Conservation (phyloP, 2,329 filamentous ascomycete species). For the Alternaria triticina region DNA sequence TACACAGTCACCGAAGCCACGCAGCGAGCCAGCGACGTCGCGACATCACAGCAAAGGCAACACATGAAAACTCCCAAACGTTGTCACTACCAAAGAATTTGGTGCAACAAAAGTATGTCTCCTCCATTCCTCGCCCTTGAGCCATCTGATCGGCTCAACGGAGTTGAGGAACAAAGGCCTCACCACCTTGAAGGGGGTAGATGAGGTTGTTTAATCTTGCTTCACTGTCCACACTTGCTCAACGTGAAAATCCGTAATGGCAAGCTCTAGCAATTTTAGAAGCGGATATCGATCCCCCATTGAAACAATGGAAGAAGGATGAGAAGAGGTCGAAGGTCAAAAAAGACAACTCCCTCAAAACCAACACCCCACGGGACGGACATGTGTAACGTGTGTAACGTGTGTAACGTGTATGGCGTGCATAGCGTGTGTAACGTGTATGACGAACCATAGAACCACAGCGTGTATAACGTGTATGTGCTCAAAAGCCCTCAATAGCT, state of each 20-base stretch:
- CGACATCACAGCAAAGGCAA: background rate
- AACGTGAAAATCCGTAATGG: slow-evolving; percentile 46
- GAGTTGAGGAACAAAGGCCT: slow-evolving; percentile 34
- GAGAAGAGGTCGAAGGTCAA: background rate
- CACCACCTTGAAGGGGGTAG: slow-evolving; percentile 35
- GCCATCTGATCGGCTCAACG: slow-evolving; percentile 32
- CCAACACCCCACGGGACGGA: background rate
- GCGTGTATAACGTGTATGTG: background rate
- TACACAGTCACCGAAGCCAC: background rate
- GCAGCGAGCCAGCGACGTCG: background rate
- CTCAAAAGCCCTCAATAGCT: slow-evolving; percentile 14
- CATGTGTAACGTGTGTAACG: slow-evolving; percentile 5
- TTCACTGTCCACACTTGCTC: slow-evolving; percentile 53
- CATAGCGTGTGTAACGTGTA: background rate
- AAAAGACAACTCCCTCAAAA: background rate
- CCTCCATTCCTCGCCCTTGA: slow-evolving; percentile 31
- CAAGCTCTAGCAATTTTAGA: slow-evolving; percentile 52
- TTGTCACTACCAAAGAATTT: background rate
- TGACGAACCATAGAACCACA: background rate
- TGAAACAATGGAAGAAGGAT: background rate
- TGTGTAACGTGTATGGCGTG: background rate
- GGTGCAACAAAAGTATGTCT: slow-evolving; percentile 27
- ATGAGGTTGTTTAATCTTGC: slow-evolving; percentile 42
- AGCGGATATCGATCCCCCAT: slow-evolving; percentile 29
- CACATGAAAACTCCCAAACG: background rate